Evolutionary conservation across 1,139 yeast genomes (phyloP), one percentile per base, ranked within the genome.

Genomic region (Nakaseomyces uthaithaninus): DNA sequence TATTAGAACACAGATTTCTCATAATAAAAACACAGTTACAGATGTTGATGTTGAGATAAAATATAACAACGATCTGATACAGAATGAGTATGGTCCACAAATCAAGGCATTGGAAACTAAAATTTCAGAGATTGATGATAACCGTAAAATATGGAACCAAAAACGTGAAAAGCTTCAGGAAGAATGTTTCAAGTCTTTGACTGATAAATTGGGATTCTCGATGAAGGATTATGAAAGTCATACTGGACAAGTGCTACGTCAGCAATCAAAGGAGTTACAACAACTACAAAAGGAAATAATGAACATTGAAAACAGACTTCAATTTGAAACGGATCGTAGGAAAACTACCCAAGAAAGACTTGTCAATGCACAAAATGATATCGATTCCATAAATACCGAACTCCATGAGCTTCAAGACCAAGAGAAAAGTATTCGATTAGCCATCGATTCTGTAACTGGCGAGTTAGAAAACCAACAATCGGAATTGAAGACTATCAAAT

Each of bases 211-310:
- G 44, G 75, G 75, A 0, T 75, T 83, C 51, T 64, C 69, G 47
- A 75, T 84, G 36, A 68, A 69, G 40, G 86, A 79, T 36, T 85
- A 80, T 55, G 94, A 85, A 57, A 66, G 65, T 36, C 65, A 74
- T 19, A 85, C 81, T 44, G 89, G 91, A 9, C 66, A 76, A 2
- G 64, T 75, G 10, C 55, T 75, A 44, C 72, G 86, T 54, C 69
- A 71, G 33, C 72, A 78, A 42, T 71, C 82, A 1, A 77, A 75
- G 49, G 87, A 82, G 56, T 68, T 80, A 41, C 67, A 82, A 3
- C 77, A 76, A 49, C 75, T 72, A 47, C 64, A 72, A 24, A 75
- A 75, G 43, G 79, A 83, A 27, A 69, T 81, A 20, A 63, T 81
- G n/a, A 70, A 76, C 4, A 63, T 83, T 39, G 67, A 75, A 27